Conservation (phyloP, 1,139 yeast species). For the Spathaspora sp. region DNA sequence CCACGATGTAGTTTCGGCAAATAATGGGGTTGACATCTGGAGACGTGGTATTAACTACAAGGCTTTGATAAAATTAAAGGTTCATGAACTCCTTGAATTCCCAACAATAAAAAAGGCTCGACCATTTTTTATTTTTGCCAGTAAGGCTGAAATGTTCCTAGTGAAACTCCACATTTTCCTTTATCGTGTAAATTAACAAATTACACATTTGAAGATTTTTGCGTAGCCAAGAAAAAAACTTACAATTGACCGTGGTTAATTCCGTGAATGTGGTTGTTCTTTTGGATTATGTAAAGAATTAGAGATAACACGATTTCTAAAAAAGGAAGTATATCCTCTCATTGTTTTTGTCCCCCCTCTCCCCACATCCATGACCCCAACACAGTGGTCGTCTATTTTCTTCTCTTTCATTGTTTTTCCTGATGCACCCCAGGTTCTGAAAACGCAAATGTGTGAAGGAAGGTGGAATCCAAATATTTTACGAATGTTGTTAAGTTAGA, state of each 20-base stretch:
- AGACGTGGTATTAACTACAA: not conserved
- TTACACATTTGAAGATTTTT: not conserved
- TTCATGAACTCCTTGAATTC: not conserved
- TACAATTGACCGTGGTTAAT: not conserved
- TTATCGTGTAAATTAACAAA: not conserved
- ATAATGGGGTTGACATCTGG: not conserved
- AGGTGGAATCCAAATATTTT: not conserved
- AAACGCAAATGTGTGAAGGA: not conserved
- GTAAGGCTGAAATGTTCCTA: too few species aligned
- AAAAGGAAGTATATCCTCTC: not conserved
- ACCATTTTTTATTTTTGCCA: too few species aligned
- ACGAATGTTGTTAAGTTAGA: not conserved
- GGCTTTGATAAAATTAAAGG: not conserved
- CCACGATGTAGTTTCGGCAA: not conserved
- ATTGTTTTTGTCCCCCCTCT: not conserved
- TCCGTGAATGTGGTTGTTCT: not conserved
- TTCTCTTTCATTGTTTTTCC: not conserved
- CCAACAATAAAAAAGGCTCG: not conserved
- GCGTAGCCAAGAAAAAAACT: not conserved
- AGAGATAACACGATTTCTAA: not conserved
- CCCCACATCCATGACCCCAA: not conserved
- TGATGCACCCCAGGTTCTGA: not conserved
- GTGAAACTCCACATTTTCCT: not conserved
- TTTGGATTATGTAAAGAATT: not conserved
- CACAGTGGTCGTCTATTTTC: slow-evolving; percentile 1